These are phyloP conservation scores for Nicotiana sylvestris DNA, from an alignment of 257 asterid genomes.

Conservation along the genomic window DNA sequence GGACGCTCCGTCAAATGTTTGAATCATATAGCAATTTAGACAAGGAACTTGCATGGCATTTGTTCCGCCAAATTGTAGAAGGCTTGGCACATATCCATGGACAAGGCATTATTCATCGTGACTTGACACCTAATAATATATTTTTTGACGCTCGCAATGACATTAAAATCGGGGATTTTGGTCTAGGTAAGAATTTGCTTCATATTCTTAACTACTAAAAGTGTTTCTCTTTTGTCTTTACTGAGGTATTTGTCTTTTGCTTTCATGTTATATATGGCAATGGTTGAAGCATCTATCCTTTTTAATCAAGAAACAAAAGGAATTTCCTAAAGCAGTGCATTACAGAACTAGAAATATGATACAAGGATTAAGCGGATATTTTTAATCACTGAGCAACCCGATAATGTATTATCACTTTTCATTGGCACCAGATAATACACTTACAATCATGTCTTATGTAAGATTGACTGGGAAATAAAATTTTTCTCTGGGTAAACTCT, in stretches of 20 bases:
- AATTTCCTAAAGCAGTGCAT: background rate
- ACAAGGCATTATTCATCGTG: constrained; percentile 98
- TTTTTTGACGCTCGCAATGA: constrained; percentile 96
- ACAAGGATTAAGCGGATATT: background rate
- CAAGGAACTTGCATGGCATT: constrained; percentile 93
- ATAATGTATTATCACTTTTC: background rate
- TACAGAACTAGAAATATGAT: background rate
- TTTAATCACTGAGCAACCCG: background rate
- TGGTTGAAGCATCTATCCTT: background rate
- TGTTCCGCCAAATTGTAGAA: constrained; percentile 91
- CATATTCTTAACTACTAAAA: background rate
- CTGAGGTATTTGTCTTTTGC: background rate
- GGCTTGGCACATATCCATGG: constrained; percentile 94
- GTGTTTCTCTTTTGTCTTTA: background rate
- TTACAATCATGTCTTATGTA: background rate
- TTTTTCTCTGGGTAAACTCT: background rate
- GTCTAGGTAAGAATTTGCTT: constrained; percentile 73
- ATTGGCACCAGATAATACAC: background rate
- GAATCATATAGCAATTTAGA: constrained; percentile 83
- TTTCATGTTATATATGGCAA: background rate
- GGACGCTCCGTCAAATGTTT: constrained; percentile 89
- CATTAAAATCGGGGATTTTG: constrained; percentile 97
- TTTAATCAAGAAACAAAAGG: background rate
- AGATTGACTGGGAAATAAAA: background rate
- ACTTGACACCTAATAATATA: constrained; percentile 89